Base-by-base conservation (phyloP, 2,329 filamentous ascomycete species). In the Didymella sp. region DNA sequence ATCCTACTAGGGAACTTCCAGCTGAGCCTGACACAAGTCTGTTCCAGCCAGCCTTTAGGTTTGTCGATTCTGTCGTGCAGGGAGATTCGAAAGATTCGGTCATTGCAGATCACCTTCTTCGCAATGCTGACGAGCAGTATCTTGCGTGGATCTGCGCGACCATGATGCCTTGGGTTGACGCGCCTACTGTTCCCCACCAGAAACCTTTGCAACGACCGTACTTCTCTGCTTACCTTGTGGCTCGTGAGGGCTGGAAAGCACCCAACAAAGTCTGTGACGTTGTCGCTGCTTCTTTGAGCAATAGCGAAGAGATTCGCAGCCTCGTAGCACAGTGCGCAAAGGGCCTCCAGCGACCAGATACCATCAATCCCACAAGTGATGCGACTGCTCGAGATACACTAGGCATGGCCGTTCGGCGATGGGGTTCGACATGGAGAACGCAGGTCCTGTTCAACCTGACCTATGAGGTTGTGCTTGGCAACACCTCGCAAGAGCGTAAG, bases 91-190 rank as follows among this genome's bases (percentile, higher is more conserved):
- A 50, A 12, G 17, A 46, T 6, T 85, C 62, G 80, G 83, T 57
- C 17, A 66, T 74, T 8, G 28, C 62, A 6, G 45, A 66, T 8
- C 70, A 59, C 2, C 81, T 96, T 1, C 76, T 92, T 9, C 82
- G 81, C 13, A 85, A 86, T 49, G 77, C 84, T 0, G 86, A 90
- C 47, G 88, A 89, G 17, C 72, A 77, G n/a, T 93, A 90, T 72
- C 79, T 89, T 41, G 85, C 89, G 6, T 97, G 93, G 92, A 79
- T 90, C 17, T 81, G 96, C 19, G 86, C 88, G 2, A 87, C 91
- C 5, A 75, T 96, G 22, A 83, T 86, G 13, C 93, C 93, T 0
- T 97, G 91, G 87, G 78, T 80, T 71, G 86, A 79, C 70, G 79
- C 78, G 55, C 81, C 71, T 6, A 68, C 70, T 59, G 71, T 58